Evolutionary conservation across 225 moss, liverwort and hornwort genomes (phyloP), one percentile per base, ranked within the genome.

Genomic region (Rhytidiadelphus loreus): DNA sequence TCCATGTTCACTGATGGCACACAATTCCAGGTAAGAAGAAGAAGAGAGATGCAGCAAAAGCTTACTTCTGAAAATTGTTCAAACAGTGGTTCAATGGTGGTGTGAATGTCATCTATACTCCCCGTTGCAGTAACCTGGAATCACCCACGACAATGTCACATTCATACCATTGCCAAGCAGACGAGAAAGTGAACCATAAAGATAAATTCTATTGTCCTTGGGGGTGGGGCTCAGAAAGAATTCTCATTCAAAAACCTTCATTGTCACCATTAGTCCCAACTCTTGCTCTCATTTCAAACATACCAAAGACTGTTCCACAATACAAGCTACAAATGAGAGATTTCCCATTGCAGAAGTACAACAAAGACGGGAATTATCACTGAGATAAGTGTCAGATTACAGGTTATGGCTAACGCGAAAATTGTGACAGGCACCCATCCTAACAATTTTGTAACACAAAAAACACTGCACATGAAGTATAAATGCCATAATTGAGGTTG

Each of bases 101-200:
- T 91, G 80, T 94, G 96, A 43, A 98, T 96, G 88, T 98, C 98
- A 81, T 98, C 98, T 93, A 95, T 94, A 73, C 92, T 90, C 78
- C 93, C 95, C 18, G 95, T 89, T 82, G 97, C 98, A 91, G 93
- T 87, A 87, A 98, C 94, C 98, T 98, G 94, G 69, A 70, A 56
- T 86, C 86, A 86, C 77, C 80, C 75, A 37, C 63, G 83, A 86
- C 50, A 84, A 55, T 55, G 50, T 35, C 79, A 79, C 50, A 19
- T 70, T 89, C 61, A 85, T 64, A 63, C 56, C 55, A 44, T 75
- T 83, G 56, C 76, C 55, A 83, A 76, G 21, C 62, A 76, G 12
- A 55, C 18, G 32, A 58, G 39, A 80, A 80, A 58, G 30, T 30
- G 60, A 71, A 48, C 70, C 80, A 60, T 70, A 61, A 61, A 30